Percentiles rank a stretch among this genome's conserved stretches.
phyloP scores from a whole-genome alignment of 1,284 basidiomycete genomes.

The Grifola frondosa region DNA sequence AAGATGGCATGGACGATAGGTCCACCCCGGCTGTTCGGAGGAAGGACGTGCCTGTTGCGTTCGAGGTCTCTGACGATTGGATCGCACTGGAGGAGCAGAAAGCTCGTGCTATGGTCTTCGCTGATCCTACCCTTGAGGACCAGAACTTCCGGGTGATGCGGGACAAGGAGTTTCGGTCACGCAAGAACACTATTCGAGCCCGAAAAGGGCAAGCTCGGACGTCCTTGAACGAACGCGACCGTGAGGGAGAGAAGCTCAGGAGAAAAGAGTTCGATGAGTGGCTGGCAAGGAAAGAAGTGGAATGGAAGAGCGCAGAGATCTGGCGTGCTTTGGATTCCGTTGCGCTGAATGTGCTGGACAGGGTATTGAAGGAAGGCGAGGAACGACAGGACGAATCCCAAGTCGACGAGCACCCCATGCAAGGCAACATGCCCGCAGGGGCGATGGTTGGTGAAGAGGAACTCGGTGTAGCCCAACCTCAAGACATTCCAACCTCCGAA shows the following conservation, averaged over 20 bases:
- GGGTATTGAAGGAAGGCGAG: slow-evolving; percentile 42
- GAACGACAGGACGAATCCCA: slow-evolving; percentile 10
- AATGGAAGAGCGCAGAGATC: slow-evolving; percentile 38
- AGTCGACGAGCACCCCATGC: not conserved
- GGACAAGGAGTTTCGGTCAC: slow-evolving; percentile 18
- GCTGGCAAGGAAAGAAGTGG: slow-evolving; percentile 22
- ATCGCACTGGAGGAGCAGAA: slow-evolving; percentile 58
- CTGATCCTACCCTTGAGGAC: slow-evolving; percentile 35
- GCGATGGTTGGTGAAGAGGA: not conserved
- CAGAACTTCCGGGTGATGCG: slow-evolving; percentile 20
- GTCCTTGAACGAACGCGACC: slow-evolving; percentile 22
- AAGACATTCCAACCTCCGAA: not conserved
- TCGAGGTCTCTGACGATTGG: slow-evolving; percentile 64
- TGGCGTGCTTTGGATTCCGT: slow-evolving; percentile 36
- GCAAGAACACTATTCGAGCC: slow-evolving; percentile 17
- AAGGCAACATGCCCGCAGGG: not conserved
- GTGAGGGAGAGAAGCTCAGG: slow-evolving; percentile 26
- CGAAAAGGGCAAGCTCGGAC: slow-evolving; percentile 18
- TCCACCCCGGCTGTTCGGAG: slow-evolving; percentile 10
- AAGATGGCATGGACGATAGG: no score
- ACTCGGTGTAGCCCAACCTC: no score
- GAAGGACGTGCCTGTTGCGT: slow-evolving; percentile 35
- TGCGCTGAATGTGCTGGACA: slow-evolving; percentile 47
- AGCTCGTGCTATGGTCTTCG: slow-evolving; percentile 38
- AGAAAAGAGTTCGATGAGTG: slow-evolving; percentile 27